phyloP scores from a whole-genome alignment of 2,329 filamentous ascomycete species.

The Lachnellula hyalina region DNA sequence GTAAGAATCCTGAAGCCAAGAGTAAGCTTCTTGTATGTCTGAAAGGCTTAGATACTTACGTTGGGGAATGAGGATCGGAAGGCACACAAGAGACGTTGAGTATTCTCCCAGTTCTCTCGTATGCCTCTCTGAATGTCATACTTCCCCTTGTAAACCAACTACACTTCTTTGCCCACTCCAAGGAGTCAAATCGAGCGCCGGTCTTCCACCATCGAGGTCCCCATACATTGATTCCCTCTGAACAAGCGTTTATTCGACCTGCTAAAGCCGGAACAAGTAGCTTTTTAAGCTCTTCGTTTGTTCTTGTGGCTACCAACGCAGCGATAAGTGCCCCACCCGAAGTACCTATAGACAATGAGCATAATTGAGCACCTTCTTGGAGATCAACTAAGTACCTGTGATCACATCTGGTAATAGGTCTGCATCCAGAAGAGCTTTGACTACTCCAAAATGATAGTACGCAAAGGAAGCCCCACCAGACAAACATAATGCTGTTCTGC shows the following conservation, averaged over 20 bases:
- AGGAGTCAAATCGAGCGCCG: slow-evolving; percentile 86
- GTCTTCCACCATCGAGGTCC: slow-evolving; percentile 82
- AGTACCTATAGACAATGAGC: slow-evolving; percentile 51
- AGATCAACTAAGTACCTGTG: slow-evolving; percentile 66
- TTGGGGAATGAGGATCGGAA: slow-evolving; percentile 86
- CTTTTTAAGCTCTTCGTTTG: slow-evolving; percentile 81
- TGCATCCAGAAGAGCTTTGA: slow-evolving; percentile 83
- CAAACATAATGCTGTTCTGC: slow-evolving; percentile 85
- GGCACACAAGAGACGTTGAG: slow-evolving; percentile 95
- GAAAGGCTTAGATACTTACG: slow-evolving; percentile 15
- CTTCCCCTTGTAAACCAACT: slow-evolving; percentile 89
- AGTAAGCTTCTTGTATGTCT: no score
- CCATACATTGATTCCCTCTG: slow-evolving; percentile 74
- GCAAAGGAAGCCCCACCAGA: slow-evolving; percentile 93
- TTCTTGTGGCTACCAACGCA: slow-evolving; percentile 79
- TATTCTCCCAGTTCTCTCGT: slow-evolving; percentile 86
- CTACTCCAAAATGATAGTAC: slow-evolving; percentile 93
- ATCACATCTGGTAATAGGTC: slow-evolving; percentile 87
- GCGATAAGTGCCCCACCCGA: slow-evolving; percentile 91
- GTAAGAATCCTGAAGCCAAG: slow-evolving; percentile 68
- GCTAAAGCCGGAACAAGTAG: slow-evolving; percentile 85
- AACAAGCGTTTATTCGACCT: slow-evolving; percentile 75
- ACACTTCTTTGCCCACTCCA: slow-evolving; percentile 82
- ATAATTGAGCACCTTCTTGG: no score
- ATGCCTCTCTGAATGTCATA: slow-evolving; percentile 92